phyloP scores from a whole-genome alignment of 2,329 filamentous ascomycete genomes.

The Lachnellula suecica region DNA sequence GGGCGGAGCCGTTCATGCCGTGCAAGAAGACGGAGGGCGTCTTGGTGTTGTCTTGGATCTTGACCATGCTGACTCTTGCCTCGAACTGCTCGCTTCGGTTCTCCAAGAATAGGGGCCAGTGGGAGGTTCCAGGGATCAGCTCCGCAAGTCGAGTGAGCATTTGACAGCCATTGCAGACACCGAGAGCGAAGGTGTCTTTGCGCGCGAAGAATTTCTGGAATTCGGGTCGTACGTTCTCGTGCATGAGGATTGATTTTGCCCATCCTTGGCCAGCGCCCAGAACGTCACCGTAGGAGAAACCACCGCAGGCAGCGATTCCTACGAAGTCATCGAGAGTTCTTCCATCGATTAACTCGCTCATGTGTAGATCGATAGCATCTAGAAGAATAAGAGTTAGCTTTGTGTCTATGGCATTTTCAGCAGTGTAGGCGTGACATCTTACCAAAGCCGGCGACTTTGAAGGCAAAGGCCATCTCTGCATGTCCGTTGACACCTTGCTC shows the following conservation, averaged over 20 bases:
- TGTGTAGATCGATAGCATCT: slow-evolving; percentile 89
- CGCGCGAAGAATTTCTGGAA: slow-evolving; percentile 86
- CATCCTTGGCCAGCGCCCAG: slow-evolving; percentile 95
- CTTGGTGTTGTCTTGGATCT: slow-evolving; percentile 63
- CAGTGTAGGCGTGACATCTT: neutral
- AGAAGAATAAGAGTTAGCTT: no score
- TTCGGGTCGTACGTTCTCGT: slow-evolving; percentile 71
- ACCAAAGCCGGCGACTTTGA: slow-evolving; percentile 88
- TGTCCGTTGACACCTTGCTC: slow-evolving; percentile 96
- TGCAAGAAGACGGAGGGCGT: slow-evolving; percentile 80
- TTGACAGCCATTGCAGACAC: slow-evolving; percentile 97
- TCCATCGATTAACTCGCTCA: slow-evolving; percentile 85
- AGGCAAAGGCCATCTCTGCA: slow-evolving; percentile 95
- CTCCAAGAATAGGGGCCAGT: slow-evolving; percentile 84
- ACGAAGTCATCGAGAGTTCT: slow-evolving; percentile 80
- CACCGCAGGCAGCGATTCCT: slow-evolving; percentile 91
- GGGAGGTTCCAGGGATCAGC: slow-evolving; percentile 78
- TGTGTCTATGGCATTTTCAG: no score
- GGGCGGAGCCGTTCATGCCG: slow-evolving; percentile 77
- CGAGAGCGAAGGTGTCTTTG: slow-evolving; percentile 85
- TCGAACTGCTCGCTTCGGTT: slow-evolving; percentile 90
- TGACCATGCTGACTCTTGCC: slow-evolving; percentile 82
- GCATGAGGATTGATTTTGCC: slow-evolving; percentile 89
- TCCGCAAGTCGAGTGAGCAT: slow-evolving; percentile 83
- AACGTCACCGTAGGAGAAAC: slow-evolving; percentile 88